Evolutionary conservation across 306 rosid species (phyloP).

Genomic region (Dicorynia guianensis): DNA sequence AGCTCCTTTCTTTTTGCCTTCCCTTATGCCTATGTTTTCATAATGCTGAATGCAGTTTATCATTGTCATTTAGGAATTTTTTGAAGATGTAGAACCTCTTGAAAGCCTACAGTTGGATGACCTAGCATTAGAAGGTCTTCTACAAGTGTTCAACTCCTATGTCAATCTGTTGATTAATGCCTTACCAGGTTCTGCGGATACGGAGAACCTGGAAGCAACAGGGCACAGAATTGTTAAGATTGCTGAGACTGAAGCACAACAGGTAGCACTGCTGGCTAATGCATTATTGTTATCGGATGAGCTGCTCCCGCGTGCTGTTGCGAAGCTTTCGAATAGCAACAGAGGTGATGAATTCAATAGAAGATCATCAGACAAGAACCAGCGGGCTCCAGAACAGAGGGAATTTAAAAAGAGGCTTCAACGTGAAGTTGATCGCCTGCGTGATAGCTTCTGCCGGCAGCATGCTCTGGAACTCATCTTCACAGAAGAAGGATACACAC

Average conservation of each 20-base stretch:
- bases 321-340: slow-evolving; percentile 60
- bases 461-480: slow-evolving; percentile 91
- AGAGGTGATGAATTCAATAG: slow-evolving; percentile 58
- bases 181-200: slow-evolving; percentile 76
- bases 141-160: slow-evolving; percentile 67
- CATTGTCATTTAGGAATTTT: slow-evolving; percentile 66
- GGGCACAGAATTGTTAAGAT: slow-evolving; percentile 71
- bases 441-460: slow-evolving; percentile 88
- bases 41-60: slow-evolving; percentile 4
- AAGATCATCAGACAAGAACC: slow-evolving; percentile 60
- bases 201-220: slow-evolving; percentile 65
- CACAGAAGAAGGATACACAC: slow-evolving; percentile 82
- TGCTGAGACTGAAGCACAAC: slow-evolving; percentile 88
- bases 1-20: slow-evolving; percentile 3
- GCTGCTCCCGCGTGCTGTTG: slow-evolving; percentile 78
- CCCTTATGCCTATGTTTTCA: background rate
- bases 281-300: slow-evolving; percentile 85
- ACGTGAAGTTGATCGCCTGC: slow-evolving; percentile 75
- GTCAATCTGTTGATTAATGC: slow-evolving; percentile 75
- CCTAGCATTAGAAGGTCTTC: slow-evolving; percentile 74
- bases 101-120: slow-evolving; percentile 77
- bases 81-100: slow-evolving; percentile 76
- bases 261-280: slow-evolving; percentile 77
- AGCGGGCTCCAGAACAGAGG: slow-evolving; percentile 72
- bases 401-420: slow-evolving; percentile 78